These are phyloP conservation scores for Phyllachora maydis DNA, from an alignment of 2,329 filamentous ascomycete genomes.

Conservation along the genomic window DNA sequence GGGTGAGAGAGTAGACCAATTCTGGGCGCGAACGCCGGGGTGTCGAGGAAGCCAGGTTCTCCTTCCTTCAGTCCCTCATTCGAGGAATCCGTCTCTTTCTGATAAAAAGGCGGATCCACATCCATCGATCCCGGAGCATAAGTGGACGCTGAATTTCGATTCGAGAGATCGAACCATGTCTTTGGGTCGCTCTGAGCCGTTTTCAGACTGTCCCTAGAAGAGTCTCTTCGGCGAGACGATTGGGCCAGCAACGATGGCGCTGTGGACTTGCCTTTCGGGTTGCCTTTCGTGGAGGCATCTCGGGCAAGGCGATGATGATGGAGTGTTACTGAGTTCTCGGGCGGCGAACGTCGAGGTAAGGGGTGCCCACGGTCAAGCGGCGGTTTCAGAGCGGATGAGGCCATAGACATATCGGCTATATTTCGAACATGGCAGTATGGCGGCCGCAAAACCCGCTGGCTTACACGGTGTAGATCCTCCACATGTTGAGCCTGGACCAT, in stretches of 20 bases:
- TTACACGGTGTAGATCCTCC: too few relatives aligned
- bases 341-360: background rate
- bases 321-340: slow-evolving; percentile 1
- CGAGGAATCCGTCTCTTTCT: slow-evolving; percentile 29
- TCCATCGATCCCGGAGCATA: slow-evolving; percentile 25
- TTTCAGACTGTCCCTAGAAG: slow-evolving; percentile 26
- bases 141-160: slow-evolving; percentile 22
- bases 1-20: slow-evolving; percentile 9
- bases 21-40: slow-evolving; percentile 7
- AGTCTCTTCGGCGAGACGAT: slow-evolving; percentile 13
- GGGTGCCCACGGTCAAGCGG: slow-evolving; percentile 1
- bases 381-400: background rate
- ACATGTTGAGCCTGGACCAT: too few relatives aligned
- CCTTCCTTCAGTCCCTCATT: slow-evolving; percentile 26
- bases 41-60: too few relatives aligned
- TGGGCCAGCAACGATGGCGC: slow-evolving; percentile 1
- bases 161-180: slow-evolving; percentile 32
- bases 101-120: slow-evolving; percentile 33
- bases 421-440: background rate
- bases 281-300: background rate
- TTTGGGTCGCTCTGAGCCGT: slow-evolving; percentile 27
- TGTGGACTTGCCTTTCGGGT: background rate
- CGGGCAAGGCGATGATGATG: background rate
- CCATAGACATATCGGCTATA: background rate
- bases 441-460: too few relatives aligned